phyloP scores from a whole-genome alignment of 495 filamentous ascomycete species.

The Melanomma pulvis-pyrius region DNA sequence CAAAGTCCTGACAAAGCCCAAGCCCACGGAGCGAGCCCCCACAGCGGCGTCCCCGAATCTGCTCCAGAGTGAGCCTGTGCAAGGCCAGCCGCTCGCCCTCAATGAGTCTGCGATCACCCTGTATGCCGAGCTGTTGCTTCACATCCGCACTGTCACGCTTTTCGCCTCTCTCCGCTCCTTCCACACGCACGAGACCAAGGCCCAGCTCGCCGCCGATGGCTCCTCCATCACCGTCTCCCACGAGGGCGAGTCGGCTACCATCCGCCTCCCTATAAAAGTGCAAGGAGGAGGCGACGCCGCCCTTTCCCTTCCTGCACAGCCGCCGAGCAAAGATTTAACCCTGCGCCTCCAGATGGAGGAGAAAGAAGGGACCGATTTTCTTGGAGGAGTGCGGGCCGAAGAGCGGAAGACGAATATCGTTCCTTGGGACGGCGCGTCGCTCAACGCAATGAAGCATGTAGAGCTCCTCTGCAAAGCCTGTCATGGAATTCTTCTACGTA shows the following conservation, averaged over 20 bases:
- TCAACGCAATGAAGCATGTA: conserved; percentile 44
- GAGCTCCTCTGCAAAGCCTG: conserved; percentile 70
- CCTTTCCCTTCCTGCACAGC: conserved; percentile 44
- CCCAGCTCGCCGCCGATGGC: conserved; percentile 55
- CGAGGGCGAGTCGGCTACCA: conserved; percentile 54
- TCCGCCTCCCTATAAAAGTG: conserved; percentile 70
- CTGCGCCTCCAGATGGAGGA: conserved; percentile 71
- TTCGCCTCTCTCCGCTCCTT: conserved; percentile 65
- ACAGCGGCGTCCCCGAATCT: conserved; percentile 17
- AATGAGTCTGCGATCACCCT: conserved; percentile 46
- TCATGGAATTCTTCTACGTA: conserved; percentile 48
- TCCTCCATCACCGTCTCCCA: conserved; percentile 57
- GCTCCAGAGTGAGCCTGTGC: neutral
- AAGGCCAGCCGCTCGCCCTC: neutral
- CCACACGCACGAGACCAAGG: conserved; percentile 50
- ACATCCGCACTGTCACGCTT: conserved; percentile 82
- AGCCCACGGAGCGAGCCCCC: neutral
- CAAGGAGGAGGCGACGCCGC: conserved; percentile 42
- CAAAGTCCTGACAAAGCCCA: conserved; percentile 18
- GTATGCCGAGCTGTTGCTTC: conserved; percentile 84
- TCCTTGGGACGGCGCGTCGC: conserved; percentile 74
- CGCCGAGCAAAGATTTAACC: conserved; percentile 55
- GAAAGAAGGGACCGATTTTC: conserved; percentile 39
- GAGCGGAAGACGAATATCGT: conserved; percentile 48
- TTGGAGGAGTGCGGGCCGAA: conserved; percentile 34